phyloP scores from a whole-genome alignment of 2,329 filamentous ascomycete genomes.

The Dactylellina sp. region DNA sequence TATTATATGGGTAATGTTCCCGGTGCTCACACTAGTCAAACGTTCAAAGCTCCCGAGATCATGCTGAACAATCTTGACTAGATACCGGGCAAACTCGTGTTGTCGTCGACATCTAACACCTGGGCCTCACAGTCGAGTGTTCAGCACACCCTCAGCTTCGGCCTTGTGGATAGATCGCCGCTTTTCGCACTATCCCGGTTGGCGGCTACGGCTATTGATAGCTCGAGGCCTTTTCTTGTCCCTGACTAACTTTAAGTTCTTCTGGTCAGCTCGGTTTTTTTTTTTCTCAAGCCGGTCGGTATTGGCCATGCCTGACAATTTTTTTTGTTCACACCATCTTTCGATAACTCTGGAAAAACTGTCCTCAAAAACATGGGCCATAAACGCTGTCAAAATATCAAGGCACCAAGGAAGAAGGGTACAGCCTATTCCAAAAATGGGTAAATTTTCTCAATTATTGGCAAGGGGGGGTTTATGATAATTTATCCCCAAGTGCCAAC shows the following conservation, averaged over 20 bases:
- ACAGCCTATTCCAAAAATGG: conserved; percentile 55
- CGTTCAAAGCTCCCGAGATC: background rate
- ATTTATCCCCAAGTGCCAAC: background rate
- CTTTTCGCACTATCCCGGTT: conserved; percentile 8
- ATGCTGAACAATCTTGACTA: background rate
- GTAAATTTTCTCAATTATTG: conserved; percentile 23
- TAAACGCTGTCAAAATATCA: conserved; percentile 23
- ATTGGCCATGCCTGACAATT: too few relatives aligned
- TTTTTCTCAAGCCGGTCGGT: background rate
- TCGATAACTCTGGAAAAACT: background rate
- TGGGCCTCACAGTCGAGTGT: background rate
- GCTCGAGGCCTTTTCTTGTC: conserved; percentile 22
- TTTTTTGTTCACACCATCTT: conserved; percentile 46
- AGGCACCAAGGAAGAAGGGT: conserved; percentile 37
- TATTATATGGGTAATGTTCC: too few relatives aligned
- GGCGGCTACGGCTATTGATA: conserved; percentile 27
- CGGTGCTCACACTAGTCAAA: background rate
- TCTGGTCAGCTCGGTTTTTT: background rate
- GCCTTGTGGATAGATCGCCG: conserved; percentile 25
- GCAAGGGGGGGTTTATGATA: background rate
- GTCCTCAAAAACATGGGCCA: conserved; percentile 27
- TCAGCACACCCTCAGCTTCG: conserved; percentile 28
- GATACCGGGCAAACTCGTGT: conserved; percentile 17
- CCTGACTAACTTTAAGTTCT: conserved; percentile 18
- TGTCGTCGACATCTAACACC: background rate